Base-by-base conservation (phyloP, 2,329 filamentous ascomycete species). In the Pseudocercospora vitis region DNA sequence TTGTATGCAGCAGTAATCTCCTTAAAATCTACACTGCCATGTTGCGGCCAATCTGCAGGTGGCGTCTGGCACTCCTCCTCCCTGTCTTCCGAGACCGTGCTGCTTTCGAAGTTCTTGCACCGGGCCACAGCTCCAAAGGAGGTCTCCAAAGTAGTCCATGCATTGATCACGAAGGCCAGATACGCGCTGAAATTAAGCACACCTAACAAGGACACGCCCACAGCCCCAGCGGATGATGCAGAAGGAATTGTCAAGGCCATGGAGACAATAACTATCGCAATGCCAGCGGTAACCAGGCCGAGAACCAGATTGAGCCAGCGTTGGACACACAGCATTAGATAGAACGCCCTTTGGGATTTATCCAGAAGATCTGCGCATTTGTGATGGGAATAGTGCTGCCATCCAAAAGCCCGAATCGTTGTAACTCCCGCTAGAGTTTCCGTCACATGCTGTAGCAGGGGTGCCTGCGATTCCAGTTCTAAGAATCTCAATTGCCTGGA, bases 11-110 rank as follows among this genome's bases (percentile, higher is more conserved):
- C 65, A 31, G 54, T 48, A 0, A 95, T 78, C 52, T 89, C 79
- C 14, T 84, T 72, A n/a, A 92, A 82, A 61, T 91, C 84, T 37
- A 95, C 78, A 8, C 80, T 77, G 4, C 89, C 89, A 58, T 87
- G 81, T 0, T 81, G 82, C 0, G 89, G 89, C 89, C 89, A 94
- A 1, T 83, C 81, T 1, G 86, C 85, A 0, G 88, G 84, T 0
- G 85, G 81, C 18, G 78, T 75, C 16, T 72, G 68, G 9, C 85
- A 87, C 9, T 76, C 81, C 37, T 85, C 81, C 16, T 81, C 78
- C 67, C 91, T 66, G 42, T 80, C 71, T 58, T 81, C 78, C 1
- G 70, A 71, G 7, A 71, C 62, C 1, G 75, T 73, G 24, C 70
- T 72, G 5, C 72, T 70, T 1, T 72, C 73, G 56, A 83, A 83